These are phyloP conservation scores for Orobanche coerulescens DNA, from an alignment of 257 asterid species.

Conservation along the genomic window DNA sequence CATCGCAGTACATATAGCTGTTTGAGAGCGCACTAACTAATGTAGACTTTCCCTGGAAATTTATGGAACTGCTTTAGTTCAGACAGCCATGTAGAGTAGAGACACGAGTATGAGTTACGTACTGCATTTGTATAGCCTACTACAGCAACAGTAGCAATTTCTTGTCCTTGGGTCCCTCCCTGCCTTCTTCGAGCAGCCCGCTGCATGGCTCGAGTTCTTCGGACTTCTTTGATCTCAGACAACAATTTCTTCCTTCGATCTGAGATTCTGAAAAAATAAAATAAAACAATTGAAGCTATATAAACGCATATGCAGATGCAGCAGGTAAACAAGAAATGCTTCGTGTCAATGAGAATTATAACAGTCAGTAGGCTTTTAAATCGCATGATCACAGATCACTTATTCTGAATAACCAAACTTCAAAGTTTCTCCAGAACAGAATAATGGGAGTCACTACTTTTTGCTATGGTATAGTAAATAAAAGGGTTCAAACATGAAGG, in stretches of 20 bases:
- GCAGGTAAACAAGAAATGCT: constrained; percentile 3
- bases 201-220: constrained; percentile 86
- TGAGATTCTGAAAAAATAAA: constrained; percentile 52
- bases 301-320: constrained; percentile 13
- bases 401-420: not conserved
- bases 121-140: constrained; percentile 99
- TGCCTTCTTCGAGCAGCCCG: constrained; percentile 80
- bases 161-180: constrained; percentile 56
- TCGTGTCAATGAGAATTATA: constrained; percentile 1
- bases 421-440: no score
- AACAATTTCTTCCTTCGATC: constrained; percentile 69
- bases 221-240: constrained; percentile 82
- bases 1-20: constrained; percentile 69
- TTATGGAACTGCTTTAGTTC: constrained; percentile 12
- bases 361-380: not conserved
- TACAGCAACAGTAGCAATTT: constrained; percentile 75
- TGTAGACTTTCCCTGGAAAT: constrained; percentile 83
- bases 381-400: not conserved
- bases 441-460: no score
- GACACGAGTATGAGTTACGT: constrained; percentile 27
- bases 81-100: constrained; percentile 14
- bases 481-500: not conserved
- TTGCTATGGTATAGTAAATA: not conserved
- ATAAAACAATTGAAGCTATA: not conserved
- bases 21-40: constrained; percentile 78